phyloP scores from a whole-genome alignment of 116 monocot genomes.

The Papilionanthe hybrid region DNA sequence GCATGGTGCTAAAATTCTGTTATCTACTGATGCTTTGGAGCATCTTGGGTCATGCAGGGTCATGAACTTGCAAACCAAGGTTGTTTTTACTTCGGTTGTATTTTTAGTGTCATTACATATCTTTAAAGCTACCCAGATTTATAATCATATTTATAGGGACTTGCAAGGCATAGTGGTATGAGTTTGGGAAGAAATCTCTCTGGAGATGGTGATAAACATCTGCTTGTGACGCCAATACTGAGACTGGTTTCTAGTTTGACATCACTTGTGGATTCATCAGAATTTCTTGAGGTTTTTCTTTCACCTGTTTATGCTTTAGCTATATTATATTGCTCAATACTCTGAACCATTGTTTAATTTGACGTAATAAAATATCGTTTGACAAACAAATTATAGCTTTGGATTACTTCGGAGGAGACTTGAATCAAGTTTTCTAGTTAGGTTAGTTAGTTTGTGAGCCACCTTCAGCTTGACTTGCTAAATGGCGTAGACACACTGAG shows the following conservation, averaged over 20 bases:
- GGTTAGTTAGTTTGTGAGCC: neutral
- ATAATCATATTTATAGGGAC: conserved; percentile 18
- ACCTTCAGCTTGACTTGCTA: neutral
- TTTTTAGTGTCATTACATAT: neutral
- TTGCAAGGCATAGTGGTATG: conserved; percentile 20
- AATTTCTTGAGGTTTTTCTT: conserved; percentile 71
- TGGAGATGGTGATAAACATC: conserved; percentile 32
- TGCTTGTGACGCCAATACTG: conserved; percentile 57
- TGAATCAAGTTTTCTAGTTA: neutral
- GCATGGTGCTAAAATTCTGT: conserved; percentile 75
- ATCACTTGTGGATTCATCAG: conserved; percentile 66
- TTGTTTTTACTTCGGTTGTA: conserved; percentile 11
- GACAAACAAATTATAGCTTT: neutral
- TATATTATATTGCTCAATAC: neutral
- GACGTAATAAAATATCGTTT: neutral
- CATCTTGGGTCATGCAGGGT: conserved; percentile 65
- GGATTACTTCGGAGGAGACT: neutral
- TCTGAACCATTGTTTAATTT: neutral
- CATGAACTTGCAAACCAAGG: conserved; percentile 48
- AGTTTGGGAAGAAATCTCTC: conserved; percentile 25
- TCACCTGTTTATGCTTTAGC: neutral
- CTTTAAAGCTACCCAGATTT: neutral
- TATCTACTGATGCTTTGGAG: conserved; percentile 74
- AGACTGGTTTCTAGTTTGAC: conserved; percentile 83
- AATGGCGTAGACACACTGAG: neutral